Base-by-base conservation (phyloP, 2,329 filamentous ascomycete species). In the Plenodomus tracheiphilus region DNA sequence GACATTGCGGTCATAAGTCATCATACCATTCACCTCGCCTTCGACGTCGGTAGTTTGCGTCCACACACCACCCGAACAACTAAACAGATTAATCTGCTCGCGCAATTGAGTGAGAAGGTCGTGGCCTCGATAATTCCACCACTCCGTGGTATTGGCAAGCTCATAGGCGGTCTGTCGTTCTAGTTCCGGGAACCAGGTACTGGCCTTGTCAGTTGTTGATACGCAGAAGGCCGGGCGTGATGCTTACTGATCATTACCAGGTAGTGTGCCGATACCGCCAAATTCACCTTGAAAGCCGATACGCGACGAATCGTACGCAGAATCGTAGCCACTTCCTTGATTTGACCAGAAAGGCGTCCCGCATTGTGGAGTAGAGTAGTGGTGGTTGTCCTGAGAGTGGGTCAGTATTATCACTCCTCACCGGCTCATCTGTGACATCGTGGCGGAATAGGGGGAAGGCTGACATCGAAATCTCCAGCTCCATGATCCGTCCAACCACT, bases 31-130 rank as follows among this genome's bases (percentile, higher is more conserved):
- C 8, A 89, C 84, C 65, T 89, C 87, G 4, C 86, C 86, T 65
- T 89, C 86, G 0, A 89, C 86, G 58, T 89, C 87, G 0, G 84
- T 87, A 0, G 86, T 89, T 74, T 89, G 86, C 1, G 87, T 89
- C 80, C 85, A 89, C 0, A 89, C 80, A 10, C 81, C 87, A 0
- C 82, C 86, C 28, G 81, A 86, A 70, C 87, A 89, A 0, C 82
- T 77, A 47, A 78, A 88, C 10, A 70, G 71, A 49, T 82, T 76
- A 11, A 77, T 68, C 50, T 82, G 80, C 2, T 78, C 76, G 11
- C 65, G 61, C 2, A 83, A 66, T 49, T 82, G 78, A 3, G 42
- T 56, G 2, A 82, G 71, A 2, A 82, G 65, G 13, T 79, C 58
- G 36, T 85, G 79, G 0, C 81, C 79, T 41, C 86, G 83, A 65